Conservation (phyloP, 2,329 filamentous ascomycete species). For the Xylaria sp. region DNA sequence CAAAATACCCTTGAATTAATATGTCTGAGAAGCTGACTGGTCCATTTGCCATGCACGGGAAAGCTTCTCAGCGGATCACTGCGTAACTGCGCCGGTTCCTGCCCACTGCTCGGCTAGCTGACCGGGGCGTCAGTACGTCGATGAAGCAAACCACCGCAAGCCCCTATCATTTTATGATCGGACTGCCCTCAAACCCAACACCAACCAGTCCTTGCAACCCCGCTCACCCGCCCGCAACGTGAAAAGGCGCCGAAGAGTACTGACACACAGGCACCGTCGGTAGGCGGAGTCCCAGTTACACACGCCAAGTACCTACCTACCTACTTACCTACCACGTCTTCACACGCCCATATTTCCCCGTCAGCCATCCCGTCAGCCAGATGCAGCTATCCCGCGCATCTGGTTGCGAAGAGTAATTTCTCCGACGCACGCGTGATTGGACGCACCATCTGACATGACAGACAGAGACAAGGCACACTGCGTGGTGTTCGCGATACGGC, state of each 20-base stretch:
- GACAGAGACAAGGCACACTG: no score
- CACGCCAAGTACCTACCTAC: background rate
- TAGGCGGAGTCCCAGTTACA: background rate
- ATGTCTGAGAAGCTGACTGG: background rate
- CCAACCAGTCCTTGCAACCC: no score
- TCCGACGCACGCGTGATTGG: conserved; percentile 23
- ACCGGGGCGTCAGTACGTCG: background rate
- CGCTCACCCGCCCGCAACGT: no score
- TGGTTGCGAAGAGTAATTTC: conserved; percentile 19
- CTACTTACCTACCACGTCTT: background rate
- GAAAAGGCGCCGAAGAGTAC: no score
- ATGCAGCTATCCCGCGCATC: conserved; percentile 15
- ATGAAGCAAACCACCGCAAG: background rate
- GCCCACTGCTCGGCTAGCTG: background rate
- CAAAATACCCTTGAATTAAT: background rate
- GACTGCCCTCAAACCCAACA: no score
- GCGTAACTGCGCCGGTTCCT: background rate
- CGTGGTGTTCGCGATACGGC: conserved; percentile 13
- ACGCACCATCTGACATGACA: conserved; percentile 22
- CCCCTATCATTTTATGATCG: background rate
- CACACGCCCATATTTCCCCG: background rate
- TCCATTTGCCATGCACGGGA: background rate
- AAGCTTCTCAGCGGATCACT: background rate
- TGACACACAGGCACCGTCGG: background rate
- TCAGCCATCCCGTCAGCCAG: no score